A percentile compares a stretch with the other conserved stretches of the same genome.
phyloP scores from a whole-genome alignment of 1,284 basidiomycete genomes.

The Austroboletus niveus region DNA sequence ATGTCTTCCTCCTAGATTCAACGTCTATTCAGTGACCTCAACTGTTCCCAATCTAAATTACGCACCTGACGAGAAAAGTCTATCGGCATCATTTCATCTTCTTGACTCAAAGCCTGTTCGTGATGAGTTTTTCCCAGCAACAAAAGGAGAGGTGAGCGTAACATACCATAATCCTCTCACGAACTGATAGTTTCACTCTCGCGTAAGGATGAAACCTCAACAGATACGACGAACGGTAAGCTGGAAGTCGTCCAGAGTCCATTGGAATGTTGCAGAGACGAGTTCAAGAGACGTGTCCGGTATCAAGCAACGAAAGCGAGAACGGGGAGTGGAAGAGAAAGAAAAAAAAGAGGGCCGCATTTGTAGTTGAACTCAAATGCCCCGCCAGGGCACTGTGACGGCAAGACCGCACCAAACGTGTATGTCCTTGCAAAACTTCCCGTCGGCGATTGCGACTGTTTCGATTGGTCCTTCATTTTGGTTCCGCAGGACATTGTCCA shows the following conservation, averaged over 20 bases:
- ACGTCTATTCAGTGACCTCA: slow-evolving; percentile 1
- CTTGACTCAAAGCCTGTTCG: slow-evolving; percentile 6
- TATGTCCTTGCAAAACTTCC: slow-evolving; percentile 14
- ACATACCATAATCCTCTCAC: slow-evolving; percentile 28
- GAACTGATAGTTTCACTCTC: slow-evolving; percentile 21
- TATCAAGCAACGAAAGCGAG: slow-evolving; percentile 4
- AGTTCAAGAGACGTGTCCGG: background rate
- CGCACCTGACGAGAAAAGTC: slow-evolving; percentile 3
- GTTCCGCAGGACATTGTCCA: slow-evolving; percentile 17
- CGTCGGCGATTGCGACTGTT: slow-evolving; percentile 17
- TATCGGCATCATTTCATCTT: background rate
- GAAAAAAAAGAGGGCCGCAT: slow-evolving; percentile 8
- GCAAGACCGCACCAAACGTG: slow-evolving; percentile 30
- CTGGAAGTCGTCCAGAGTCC: slow-evolving; percentile 19
- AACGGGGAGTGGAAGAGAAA: no score
- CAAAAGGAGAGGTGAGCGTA: background rate
- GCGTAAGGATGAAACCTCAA: slow-evolving; percentile 30
- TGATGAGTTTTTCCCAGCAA: slow-evolving; percentile 7
- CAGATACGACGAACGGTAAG: slow-evolving; percentile 33
- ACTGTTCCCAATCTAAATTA: background rate
- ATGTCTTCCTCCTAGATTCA: slow-evolving; percentile 12
- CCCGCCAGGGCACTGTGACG: slow-evolving; percentile 22
- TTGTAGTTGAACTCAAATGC: slow-evolving; percentile 20
- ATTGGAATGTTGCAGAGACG: slow-evolving; percentile 10
- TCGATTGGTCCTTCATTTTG: slow-evolving; percentile 13